Evolutionary conservation across 1,284 basidiomycete species (phyloP).

Genomic region (Hortiboletus rubellus): DNA sequence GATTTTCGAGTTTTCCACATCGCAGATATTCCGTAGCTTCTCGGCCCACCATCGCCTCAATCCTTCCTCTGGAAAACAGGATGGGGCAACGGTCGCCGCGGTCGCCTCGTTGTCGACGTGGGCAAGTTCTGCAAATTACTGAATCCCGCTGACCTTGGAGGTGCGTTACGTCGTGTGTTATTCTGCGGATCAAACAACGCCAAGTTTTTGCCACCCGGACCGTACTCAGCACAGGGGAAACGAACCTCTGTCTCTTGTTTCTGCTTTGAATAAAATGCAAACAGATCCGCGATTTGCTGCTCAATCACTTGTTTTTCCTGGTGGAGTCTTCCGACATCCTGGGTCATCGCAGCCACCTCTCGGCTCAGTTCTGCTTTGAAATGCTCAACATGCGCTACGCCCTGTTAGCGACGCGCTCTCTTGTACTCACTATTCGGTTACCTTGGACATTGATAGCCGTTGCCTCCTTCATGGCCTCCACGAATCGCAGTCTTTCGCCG

Average conservation of each 20-base stretch:
- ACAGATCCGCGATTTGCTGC: constrained; percentile 71
- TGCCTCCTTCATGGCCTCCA: constrained; percentile 89
- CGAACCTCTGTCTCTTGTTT: constrained; percentile 47
- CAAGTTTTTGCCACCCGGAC: background rate
- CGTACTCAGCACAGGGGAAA: background rate
- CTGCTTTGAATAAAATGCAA: constrained; percentile 72
- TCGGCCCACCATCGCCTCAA: constrained; percentile 5
- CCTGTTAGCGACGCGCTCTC: constrained; percentile 6
- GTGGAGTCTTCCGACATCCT: constrained; percentile 72
- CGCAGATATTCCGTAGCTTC: background rate
- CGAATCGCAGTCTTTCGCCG: constrained; percentile 79
- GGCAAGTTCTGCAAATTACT: constrained; percentile 33
- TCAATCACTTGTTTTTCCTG: constrained; percentile 72
- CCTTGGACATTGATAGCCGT: constrained; percentile 82
- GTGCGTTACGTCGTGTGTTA: constrained; percentile 26
- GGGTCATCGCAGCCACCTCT: constrained; percentile 72
- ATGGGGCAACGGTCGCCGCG: constrained; percentile 34
- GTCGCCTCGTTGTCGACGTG: constrained; percentile 20
- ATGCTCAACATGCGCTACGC: constrained; percentile 76
- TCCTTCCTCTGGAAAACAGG: constrained; percentile 31
- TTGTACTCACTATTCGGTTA: constrained; percentile 35
- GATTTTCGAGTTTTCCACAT: background rate
- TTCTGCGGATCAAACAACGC: constrained; percentile 18
- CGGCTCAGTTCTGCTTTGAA: constrained; percentile 76
- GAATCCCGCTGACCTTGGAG: constrained; percentile 24